Evolutionary conservation across 2,329 filamentous ascomycete genomes (phyloP), one percentile per base, ranked within the genome.

Genomic region (Fusarium oxysporum): DNA sequence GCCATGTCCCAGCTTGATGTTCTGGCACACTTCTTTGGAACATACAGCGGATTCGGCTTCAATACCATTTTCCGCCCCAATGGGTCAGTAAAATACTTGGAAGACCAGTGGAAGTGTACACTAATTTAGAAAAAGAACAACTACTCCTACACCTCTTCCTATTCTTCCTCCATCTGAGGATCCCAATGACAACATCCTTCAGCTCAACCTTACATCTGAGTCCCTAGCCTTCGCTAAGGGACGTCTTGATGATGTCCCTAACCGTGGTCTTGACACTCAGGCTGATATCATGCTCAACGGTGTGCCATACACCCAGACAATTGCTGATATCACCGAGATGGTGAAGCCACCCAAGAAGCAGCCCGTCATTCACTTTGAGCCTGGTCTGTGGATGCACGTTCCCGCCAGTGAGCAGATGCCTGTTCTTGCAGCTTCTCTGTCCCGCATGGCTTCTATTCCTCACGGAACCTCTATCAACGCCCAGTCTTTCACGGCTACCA

Each of bases 401-500:
- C 83, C 83, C 4, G 73, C 69, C 2, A 78, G 77, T 3, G 74
- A 71, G 4, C 51, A 58, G 23, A 68, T 68, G 72, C 72, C 72
- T 6, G 68, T 69, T 9, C 69, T 79, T 17, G 35, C 56, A 0
- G 76, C 78, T 4, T 79, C 80, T 0, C 72, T 81, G 5, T 68
- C 71, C 2, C 82, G 83, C 30, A 83, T 85, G 82, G 83, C 76
- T 7, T 82, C 81, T 5, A 85, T 84, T 32, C 83, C 83, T 2
- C 83, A 85, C 58, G 83, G 82, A 28, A 84, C 83, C 0, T 83
- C 82, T 11, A 84, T 85, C 77, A 85, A 85, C 41, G 80, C 81
- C 4, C 83, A 84, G 68, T 70, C 77, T 23, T 72, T 81, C 14
- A 65, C 63, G 12, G 75, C 78, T 5, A 62, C 65, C 4, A 51